Percentiles rank a stretch among this genome's conserved stretches.
Conservation (phyloP, 164 flowering plant genomes). For the Vitis riparia region DNA sequence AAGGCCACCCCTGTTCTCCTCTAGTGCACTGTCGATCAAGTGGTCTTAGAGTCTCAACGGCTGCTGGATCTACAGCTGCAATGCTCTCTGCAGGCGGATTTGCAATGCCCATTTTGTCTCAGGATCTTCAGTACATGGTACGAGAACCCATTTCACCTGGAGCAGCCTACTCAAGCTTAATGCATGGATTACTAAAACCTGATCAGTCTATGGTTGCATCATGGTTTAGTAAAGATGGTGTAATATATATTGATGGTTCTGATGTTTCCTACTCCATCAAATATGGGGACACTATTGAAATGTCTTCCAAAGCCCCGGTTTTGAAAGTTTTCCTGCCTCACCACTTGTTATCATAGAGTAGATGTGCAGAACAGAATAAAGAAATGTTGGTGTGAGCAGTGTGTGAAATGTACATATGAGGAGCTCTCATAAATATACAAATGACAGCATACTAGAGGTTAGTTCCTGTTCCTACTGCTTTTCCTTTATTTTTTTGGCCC, state of each 20-base stretch:
- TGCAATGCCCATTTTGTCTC: constrained; percentile 61
- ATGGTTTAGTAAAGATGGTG: constrained; percentile 72
- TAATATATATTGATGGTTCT: constrained; percentile 78
- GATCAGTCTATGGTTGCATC: constrained; percentile 60
- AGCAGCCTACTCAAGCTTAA: constrained; percentile 29
- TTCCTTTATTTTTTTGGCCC: too few relatives aligned
- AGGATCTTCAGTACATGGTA: constrained; percentile 88
- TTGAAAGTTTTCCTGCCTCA: constrained; percentile 70
- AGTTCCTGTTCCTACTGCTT: too few relatives aligned
- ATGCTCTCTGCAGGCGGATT: constrained; percentile 94
- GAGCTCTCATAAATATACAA: too few relatives aligned
- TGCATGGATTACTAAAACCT: constrained; percentile 65
- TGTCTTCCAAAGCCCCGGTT: constrained; percentile 71
- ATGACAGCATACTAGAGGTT: too few relatives aligned
- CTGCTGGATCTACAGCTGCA: constrained; percentile 96
- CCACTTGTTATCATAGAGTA: constrained; percentile 27
- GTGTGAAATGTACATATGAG: neutral
- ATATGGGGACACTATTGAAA: constrained; percentile 58
- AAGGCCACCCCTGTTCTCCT: constrained; percentile 36
- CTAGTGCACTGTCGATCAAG: constrained; percentile 70
- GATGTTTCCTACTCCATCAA: constrained; percentile 47
- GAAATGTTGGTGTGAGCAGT: neutral
- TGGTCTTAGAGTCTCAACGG: constrained; percentile 88
- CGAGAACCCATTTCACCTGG: constrained; percentile 80
- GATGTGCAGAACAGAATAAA: neutral